Conservation (phyloP, 805 yeast genomes). For the Starmerella ratchasimensis region DNA sequence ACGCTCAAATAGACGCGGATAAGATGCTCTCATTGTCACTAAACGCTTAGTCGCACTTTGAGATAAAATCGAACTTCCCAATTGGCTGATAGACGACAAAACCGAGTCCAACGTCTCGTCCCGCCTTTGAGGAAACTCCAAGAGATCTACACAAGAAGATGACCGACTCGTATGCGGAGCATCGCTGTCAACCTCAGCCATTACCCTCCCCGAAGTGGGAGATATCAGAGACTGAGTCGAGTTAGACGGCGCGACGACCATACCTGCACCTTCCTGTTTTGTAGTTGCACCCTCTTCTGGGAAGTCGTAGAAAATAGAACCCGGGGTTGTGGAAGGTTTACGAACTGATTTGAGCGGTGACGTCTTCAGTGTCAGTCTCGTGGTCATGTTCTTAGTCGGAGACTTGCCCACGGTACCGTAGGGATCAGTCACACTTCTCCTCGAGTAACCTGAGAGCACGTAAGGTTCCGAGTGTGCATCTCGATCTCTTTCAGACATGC, state of each 20-base stretch:
- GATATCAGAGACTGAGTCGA: slow-evolving; percentile 2
- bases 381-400: background rate
- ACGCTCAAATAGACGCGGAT: slow-evolving; percentile 42
- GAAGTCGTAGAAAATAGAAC: too few relatives aligned
- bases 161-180: slow-evolving; percentile 8
- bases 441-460: too few relatives aligned
- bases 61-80: slow-evolving; percentile 42
- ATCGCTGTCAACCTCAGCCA: slow-evolving; percentile 10
- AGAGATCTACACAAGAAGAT: slow-evolving; percentile 15
- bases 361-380: background rate
- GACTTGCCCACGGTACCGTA: background rate
- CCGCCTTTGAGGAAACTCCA: slow-evolving; percentile 6
- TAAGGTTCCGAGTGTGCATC: background rate
- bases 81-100: slow-evolving; percentile 32
- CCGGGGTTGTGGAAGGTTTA: background rate
- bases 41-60: slow-evolving; percentile 47
- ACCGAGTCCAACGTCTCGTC: slow-evolving; percentile 14
- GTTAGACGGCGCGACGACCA: slow-evolving; percentile 5
- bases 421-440: background rate
- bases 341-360: background rate
- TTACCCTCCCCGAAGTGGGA: slow-evolving; percentile 1
- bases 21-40: slow-evolving; percentile 36
- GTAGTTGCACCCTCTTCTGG: too few relatives aligned
- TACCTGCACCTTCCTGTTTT: background rate
- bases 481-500: too few relatives aligned